Evolutionary conservation across 129 eudicot species (phyloP), one percentile per base, ranked within the genome.

Genomic region (Apium graveolens): DNA sequence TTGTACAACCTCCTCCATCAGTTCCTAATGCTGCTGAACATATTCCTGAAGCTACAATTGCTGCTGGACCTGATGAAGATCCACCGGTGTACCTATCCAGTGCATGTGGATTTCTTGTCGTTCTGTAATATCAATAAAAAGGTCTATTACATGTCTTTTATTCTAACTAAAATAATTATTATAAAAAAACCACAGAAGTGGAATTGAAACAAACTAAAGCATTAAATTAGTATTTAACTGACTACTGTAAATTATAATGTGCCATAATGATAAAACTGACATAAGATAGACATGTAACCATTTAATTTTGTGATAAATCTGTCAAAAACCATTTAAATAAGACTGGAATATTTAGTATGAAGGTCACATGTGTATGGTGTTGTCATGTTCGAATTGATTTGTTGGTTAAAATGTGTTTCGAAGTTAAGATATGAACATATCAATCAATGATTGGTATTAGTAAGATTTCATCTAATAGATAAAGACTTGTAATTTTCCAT

Each of bases 51-150:
- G 99, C 93, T 80, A 95, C 97, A 83, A 95, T 85, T 63, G 99
- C 99, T 77, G 97, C 99, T 11, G 99, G 94, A 39, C 99, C 99
- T 16, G 99, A 95, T 41, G 99, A 95, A 83, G 99, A 95, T 78
- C 99, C 99, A 84, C 99, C 99, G 9, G 99, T 95, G 71, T 95
- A 95, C 84, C 97, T 83, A 77, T 87, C 92, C 46, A 85, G 91
- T 82, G 82, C 96, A 83, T 95, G 97, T 81, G 99, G 99, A 83
- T 95, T 95, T 86, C 99, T 77, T 74, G 99, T 83, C 66, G 97
- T 92, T 81, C 98, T 95, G 96, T 88, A 74, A 75, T 74, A 41
- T 24, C 32, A 71, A 21, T 57, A 57, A 55, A 74, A 41, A 49
- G 26, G 21, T 49, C 55, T 16, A 29, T 60, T 9, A 44, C 26